phyloP scores from a whole-genome alignment of 2,329 filamentous ascomycete species.

The Pseudogymnoascus sp. region DNA sequence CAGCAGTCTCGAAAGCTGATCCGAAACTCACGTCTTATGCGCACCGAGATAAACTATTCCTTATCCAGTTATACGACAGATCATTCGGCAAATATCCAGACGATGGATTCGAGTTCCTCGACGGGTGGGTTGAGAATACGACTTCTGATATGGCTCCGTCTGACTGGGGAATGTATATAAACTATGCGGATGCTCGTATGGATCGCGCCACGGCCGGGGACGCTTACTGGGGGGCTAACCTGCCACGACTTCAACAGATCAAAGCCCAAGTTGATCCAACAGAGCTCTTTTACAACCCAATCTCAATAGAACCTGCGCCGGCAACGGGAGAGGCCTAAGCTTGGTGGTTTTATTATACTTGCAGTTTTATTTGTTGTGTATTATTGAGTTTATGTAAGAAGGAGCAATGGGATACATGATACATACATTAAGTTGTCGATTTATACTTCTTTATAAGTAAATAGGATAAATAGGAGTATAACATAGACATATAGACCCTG shows the following conservation, averaged over 20 bases:
- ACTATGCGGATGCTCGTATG: not conserved
- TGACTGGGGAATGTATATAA: not conserved
- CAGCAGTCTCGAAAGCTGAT: not conserved
- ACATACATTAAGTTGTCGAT: not conserved
- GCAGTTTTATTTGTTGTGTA: not conserved
- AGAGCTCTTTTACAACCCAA: not conserved
- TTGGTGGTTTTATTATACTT: not conserved
- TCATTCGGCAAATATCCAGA: conserved; percentile 31
- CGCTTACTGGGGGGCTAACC: not conserved
- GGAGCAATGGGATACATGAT: not conserved
- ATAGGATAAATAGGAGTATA: not conserved
- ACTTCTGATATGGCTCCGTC: not conserved
- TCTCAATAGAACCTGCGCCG: not conserved
- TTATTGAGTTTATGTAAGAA: not conserved
- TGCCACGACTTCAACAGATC: not conserved
- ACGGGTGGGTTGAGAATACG: not conserved
- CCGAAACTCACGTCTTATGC: conserved; percentile 53
- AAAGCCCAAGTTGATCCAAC: not conserved
- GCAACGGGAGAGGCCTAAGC: not conserved
- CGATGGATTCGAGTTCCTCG: not conserved
- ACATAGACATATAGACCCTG: no score
- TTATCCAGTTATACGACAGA: conserved; percentile 53
- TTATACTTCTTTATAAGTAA: not conserved
- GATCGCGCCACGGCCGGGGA: not conserved
- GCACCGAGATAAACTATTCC: conserved; percentile 56